Evolutionary conservation across 2,329 filamentous ascomycete species (phyloP), one percentile per base, ranked within the genome.

Genomic region (Stachybotrys chlorohalonatus): DNA sequence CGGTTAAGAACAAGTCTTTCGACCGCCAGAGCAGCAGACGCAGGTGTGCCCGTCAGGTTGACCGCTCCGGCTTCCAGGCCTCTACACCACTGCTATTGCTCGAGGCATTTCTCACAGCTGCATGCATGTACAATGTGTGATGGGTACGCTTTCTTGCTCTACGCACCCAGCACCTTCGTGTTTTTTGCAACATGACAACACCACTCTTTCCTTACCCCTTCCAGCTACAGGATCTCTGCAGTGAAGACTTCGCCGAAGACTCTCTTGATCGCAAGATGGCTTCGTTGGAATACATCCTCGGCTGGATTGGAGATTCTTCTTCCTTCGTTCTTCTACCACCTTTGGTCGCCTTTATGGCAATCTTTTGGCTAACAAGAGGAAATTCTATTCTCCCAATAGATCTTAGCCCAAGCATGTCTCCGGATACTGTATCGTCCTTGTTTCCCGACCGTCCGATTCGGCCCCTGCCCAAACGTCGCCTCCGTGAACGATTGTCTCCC

Each of bases 401-500:
- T 68, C 66, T 69, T 70, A 70, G 70, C 63, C 70, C 70, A 65
- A 80, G 69, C 55, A 85, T 86, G 81, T 83, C 82, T 65, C 76
- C 84, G 60, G 90, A 96, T 76, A 87, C 87, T 56, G 80, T 85
- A 59, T 94, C 90, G 57, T 84, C 88, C 56, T 78, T 90, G 65
- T 95, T 89, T 68, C 90, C 90, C 61, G 89, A 95, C 68, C 86
- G 94, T 71, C 88, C 93, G 57, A 99, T 99, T 68, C 87, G 91
- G 67, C 94, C 94, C 55, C 76, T 99, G 57, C 94, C 94, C 48
- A 94, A 89, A 73, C 87, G 91, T 65, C 87, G 89, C 60, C 80
- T 99, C 54, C 89, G 92, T 64, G 91, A 94, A 68, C 85, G 90
- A 55, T 78, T 99, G 53, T 92, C 93, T 36, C 86, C 89, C 57